Percentiles rank a stretch among this genome's conserved stretches.
Conservation (phyloP, 2,329 filamentous ascomycete species). For the Ophiostoma himal-ulmi region DNA sequence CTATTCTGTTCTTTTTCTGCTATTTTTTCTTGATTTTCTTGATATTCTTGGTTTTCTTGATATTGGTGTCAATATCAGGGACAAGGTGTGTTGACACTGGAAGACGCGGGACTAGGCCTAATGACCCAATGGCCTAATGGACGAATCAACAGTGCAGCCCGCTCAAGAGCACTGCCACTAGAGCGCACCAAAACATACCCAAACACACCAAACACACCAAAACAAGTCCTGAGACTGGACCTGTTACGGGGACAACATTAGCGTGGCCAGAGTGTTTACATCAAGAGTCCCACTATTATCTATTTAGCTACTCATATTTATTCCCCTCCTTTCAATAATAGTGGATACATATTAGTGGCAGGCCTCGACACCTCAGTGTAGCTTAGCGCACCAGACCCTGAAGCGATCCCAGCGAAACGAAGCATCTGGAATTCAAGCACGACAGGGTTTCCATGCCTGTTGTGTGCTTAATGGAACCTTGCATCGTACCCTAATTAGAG, state of each 20-base stretch:
- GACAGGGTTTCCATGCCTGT: not conserved
- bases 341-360: not conserved
- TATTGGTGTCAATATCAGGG: not conserved
- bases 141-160: slow-evolving; percentile 7
- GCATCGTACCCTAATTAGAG: not conserved
- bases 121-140: not conserved
- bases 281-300: not conserved
- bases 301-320: not conserved
- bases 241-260: slow-evolving; percentile 28
- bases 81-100: slow-evolving; percentile 7
- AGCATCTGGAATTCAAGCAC: not conserved
- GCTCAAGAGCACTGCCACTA: not conserved
- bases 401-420: not conserved
- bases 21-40: not conserved
- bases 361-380: not conserved
- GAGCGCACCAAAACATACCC: not conserved
- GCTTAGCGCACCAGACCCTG: not conserved
- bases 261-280: slow-evolving; percentile 16
- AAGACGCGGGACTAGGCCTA: not conserved
- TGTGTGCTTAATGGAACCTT: not conserved
- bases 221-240: slow-evolving; percentile 6
- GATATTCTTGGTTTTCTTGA: not conserved
- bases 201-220: slow-evolving; percentile 11
- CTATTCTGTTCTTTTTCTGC: not conserved
- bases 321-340: not conserved